Conservation (phyloP, 148 eudicot species). For the Salicornia ramosissima region DNA sequence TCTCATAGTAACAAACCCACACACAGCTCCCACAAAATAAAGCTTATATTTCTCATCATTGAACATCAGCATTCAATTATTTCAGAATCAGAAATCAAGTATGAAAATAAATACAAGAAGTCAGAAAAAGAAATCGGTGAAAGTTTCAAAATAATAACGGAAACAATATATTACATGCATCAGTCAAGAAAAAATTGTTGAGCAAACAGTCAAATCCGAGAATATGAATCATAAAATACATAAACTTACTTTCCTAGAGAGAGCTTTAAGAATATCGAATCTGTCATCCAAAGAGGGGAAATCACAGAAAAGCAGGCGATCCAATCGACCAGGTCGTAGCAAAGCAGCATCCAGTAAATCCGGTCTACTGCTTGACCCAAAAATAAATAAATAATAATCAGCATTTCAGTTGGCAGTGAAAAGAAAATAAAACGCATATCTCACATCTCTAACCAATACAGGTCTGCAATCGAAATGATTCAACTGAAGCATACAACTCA, state of each 20-base stretch:
- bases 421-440: not conserved
- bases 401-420: slow-evolving; percentile 9
- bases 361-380: slow-evolving; percentile 80
- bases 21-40: not conserved
- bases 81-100: not conserved
- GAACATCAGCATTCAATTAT: not conserved
- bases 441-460: not conserved
- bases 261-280: slow-evolving; percentile 78
- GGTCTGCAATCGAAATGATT: not conserved
- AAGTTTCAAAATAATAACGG: not conserved
- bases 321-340: slow-evolving; percentile 92
- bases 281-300: slow-evolving; percentile 77
- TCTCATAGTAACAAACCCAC: not conserved
- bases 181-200: not conserved
- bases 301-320: slow-evolving; percentile 93
- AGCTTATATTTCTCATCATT: not conserved
- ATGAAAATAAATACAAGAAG: not conserved
- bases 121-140: not conserved
- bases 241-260: slow-evolving; percentile 69
- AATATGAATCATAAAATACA: not conserved
- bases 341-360: slow-evolving; percentile 99
- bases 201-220: not conserved
- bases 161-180: not conserved
- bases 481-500: not conserved
- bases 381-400: slow-evolving; percentile 16